Conservation (phyloP, 164 flowering plant genomes). For the Saururus chinensis region DNA sequence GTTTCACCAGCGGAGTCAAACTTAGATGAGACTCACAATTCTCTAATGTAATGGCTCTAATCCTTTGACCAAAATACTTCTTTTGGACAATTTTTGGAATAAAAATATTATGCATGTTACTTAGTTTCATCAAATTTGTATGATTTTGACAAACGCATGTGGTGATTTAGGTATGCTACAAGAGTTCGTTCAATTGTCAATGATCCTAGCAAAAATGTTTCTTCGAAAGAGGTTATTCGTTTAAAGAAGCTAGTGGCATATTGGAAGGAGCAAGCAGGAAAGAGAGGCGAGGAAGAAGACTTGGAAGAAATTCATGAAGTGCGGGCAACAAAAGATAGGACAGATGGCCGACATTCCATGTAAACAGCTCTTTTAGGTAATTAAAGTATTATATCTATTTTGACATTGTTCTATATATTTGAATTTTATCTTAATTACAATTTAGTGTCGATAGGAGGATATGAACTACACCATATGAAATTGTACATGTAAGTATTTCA, state of each 20-base stretch:
- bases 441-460: background rate
- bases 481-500: background rate
- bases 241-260: slow-evolving; percentile 75
- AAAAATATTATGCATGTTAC: too few relatives aligned
- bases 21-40: slow-evolving; percentile 87
- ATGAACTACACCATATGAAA: background rate
- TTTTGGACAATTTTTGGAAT: too few relatives aligned
- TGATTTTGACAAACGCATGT: background rate
- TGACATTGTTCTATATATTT: background rate
- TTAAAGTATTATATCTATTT: too few relatives aligned
- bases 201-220: slow-evolving; percentile 90
- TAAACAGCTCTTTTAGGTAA: slow-evolving; percentile 8
- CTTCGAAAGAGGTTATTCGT: slow-evolving; percentile 89
- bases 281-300: slow-evolving; percentile 70
- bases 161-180: slow-evolving; percentile 77
- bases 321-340: slow-evolving; percentile 30
- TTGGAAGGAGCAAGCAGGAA: slow-evolving; percentile 98
- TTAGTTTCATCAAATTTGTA: background rate
- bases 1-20: slow-evolving; percentile 95
- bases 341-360: slow-evolving; percentile 47
- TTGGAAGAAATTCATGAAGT: slow-evolving; percentile 84
- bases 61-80: too few relatives aligned
- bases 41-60: slow-evolving; percentile 41
- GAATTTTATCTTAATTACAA: background rate
- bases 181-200: slow-evolving; percentile 91